Evolutionary conservation across 768 basidiomycete species (phyloP).

Genomic region (Cystofilobasidium macerans): DNA sequence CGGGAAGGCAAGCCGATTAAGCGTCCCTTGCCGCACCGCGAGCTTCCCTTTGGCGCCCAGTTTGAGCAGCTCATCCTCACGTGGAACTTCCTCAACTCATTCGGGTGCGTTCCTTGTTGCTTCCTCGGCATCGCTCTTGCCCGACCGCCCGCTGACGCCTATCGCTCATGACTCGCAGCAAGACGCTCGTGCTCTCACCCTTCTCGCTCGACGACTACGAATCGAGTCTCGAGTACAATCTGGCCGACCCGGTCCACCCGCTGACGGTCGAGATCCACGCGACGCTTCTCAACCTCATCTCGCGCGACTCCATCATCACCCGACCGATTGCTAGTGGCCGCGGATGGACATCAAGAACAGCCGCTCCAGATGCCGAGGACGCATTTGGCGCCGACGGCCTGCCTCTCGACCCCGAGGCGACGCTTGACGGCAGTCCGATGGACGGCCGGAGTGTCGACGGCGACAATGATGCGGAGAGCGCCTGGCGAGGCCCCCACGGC

Average conservation of each 20-base stretch:
- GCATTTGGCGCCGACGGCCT: too few relatives aligned
- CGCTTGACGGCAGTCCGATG: conserved; percentile 18
- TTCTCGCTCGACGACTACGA: conserved; percentile 92
- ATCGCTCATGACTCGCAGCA: conserved; percentile 46
- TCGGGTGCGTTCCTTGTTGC: conserved; percentile 54
- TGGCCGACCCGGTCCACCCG: conserved; percentile 56
- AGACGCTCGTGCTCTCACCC: conserved; percentile 72
- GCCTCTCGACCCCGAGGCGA: neutral
- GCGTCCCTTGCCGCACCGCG: conserved; percentile 44
- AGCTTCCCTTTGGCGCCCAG: conserved; percentile 50
- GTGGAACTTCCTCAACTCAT: conserved; percentile 90
- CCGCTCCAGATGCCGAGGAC: neutral
- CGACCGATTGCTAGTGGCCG: conserved; percentile 7
- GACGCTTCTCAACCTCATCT: conserved; percentile 67
- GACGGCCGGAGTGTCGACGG: conserved; percentile 15
- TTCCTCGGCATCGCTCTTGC: neutral
- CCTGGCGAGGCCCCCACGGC: conserved; percentile 77
- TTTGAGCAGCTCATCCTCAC: conserved; percentile 81
- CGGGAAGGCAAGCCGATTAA: conserved; percentile 60
- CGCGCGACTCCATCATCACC: conserved; percentile 52
- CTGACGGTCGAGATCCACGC: conserved; percentile 83
- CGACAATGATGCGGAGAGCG: conserved; percentile 46
- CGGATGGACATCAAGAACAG: neutral
- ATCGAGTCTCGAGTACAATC: conserved; percentile 66
- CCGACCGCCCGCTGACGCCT: conserved; percentile 3